A percentile compares a stretch with the other conserved stretches of the same genome.
phyloP scores from a whole-genome alignment of 23 red algal genomes.

The Chondrus crispus region DNA sequence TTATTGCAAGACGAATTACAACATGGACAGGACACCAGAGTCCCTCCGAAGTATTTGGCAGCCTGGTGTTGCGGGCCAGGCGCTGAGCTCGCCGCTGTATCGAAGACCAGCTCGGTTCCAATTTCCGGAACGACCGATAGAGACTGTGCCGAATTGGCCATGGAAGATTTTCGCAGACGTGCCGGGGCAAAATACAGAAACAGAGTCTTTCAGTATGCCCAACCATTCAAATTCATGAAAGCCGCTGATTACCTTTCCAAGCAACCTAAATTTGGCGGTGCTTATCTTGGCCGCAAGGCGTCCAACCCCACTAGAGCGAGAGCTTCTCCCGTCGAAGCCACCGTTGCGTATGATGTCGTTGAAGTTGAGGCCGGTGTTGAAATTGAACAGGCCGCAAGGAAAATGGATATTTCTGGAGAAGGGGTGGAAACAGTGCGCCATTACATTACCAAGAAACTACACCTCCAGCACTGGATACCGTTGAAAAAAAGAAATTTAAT shows the following conservation, averaged over 20 bases:
- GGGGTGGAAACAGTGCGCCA: background rate
- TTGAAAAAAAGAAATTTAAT: background rate
- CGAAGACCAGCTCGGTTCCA: background rate
- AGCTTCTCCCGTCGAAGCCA: no score
- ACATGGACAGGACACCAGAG: background rate
- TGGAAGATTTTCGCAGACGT: background rate
- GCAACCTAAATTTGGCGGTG: background rate
- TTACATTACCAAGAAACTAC: background rate
- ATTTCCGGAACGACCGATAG: background rate
- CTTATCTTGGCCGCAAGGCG: background rate
- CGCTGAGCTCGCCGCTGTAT: background rate
- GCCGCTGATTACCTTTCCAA: background rate
- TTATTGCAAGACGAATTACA: background rate
- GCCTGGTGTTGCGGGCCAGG: background rate
- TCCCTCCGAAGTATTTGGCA: background rate
- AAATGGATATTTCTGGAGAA: background rate
- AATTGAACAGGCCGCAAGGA: no score
- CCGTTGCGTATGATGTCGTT: no score
- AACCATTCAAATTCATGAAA: background rate
- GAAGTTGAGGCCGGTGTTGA: no score
- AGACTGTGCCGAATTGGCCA: background rate
- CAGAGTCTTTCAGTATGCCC: background rate
- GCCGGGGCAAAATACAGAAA: background rate
- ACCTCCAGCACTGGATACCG: background rate
- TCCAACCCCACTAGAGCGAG: no score